A percentile compares a stretch with the other conserved stretches of the same genome.
phyloP scores from a whole-genome alignment of 805 yeast genomes.

The Myxozyma neglecta region DNA sequence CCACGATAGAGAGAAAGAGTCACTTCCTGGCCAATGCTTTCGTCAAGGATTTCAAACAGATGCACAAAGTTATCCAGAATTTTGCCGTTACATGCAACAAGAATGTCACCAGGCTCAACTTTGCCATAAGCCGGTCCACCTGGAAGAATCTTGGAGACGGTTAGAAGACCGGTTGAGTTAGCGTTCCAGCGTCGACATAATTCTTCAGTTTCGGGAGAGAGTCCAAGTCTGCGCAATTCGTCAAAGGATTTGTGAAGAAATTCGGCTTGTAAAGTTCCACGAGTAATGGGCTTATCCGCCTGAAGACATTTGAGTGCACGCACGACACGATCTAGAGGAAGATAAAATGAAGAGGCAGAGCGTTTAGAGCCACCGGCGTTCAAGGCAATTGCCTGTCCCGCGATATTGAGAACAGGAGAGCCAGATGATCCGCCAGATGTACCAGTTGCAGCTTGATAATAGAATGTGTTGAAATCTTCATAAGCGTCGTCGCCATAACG shows the following conservation, averaged over 20 bases:
- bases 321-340: conserved; percentile 29
- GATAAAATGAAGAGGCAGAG: conserved; percentile 30
- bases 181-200: conserved; percentile 21
- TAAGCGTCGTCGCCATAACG: conserved; percentile 29
- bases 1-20: conserved; percentile 17
- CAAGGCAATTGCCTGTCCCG: conserved; percentile 31
- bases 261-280: conserved; percentile 30
- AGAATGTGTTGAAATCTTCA: conserved; percentile 31
- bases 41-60: conserved; percentile 24
- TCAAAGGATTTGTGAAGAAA: conserved; percentile 26
- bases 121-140: conserved; percentile 26
- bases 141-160: conserved; percentile 25
- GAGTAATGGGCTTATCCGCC: conserved; percentile 17
- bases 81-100: conserved; percentile 21
- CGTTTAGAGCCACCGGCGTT: conserved; percentile 31
- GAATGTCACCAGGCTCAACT: conserved; percentile 30
- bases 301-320: conserved; percentile 26
- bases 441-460: conserved; percentile 32
- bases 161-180: conserved; percentile 20
- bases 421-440: conserved; percentile 32
- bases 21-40: conserved; percentile 7
- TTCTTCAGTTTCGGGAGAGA: conserved; percentile 17
- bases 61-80: conserved; percentile 21
- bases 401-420: conserved; percentile 30
- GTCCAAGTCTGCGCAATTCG: conserved; percentile 28